These are phyloP conservation scores for Amniculicola lignicola DNA, from an alignment of 495 filamentous ascomycete genomes.

Conservation along the genomic window DNA sequence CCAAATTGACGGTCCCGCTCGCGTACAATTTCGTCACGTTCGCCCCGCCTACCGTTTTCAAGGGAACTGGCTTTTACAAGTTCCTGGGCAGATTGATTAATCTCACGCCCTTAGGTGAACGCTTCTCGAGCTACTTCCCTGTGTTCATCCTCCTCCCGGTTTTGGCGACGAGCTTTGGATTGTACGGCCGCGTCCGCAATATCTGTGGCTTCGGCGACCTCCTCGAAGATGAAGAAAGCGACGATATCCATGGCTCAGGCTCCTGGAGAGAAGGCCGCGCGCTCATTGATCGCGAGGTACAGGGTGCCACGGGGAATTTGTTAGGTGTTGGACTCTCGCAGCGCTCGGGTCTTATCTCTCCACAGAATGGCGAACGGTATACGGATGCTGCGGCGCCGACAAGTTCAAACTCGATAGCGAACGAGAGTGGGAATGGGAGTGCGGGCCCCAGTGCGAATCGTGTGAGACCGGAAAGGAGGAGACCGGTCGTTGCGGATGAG, in stretches of 20 bases:
- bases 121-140: conserved; percentile 86
- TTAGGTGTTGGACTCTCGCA: conserved; percentile 39
- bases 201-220: conserved; percentile 71
- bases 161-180: conserved; percentile 74
- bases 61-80: conserved; percentile 72
- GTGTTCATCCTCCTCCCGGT: conserved; percentile 81
- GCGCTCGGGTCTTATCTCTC: conserved; percentile 21
- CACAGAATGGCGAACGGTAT: conserved; percentile 18
- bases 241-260: conserved; percentile 71
- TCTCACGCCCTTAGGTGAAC: conserved; percentile 75
- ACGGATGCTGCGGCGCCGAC: conserved; percentile 13
- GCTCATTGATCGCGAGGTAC: conserved; percentile 84
- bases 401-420: neutral
- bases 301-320: conserved; percentile 52
- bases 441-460: neutral
- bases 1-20: conserved; percentile 83
- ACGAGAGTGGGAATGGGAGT: neutral
- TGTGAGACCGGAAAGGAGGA: conserved; percentile 8
- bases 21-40: conserved; percentile 96
- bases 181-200: conserved; percentile 77
- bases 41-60: conserved; percentile 62
- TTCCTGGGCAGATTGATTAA: conserved; percentile 84
- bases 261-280: conserved; percentile 93
- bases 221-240: conserved; percentile 66
- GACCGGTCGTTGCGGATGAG: conserved; percentile 38